Evolutionary conservation across 768 basidiomycete genomes (phyloP).

Genomic region (Myochromella boudieri): DNA sequence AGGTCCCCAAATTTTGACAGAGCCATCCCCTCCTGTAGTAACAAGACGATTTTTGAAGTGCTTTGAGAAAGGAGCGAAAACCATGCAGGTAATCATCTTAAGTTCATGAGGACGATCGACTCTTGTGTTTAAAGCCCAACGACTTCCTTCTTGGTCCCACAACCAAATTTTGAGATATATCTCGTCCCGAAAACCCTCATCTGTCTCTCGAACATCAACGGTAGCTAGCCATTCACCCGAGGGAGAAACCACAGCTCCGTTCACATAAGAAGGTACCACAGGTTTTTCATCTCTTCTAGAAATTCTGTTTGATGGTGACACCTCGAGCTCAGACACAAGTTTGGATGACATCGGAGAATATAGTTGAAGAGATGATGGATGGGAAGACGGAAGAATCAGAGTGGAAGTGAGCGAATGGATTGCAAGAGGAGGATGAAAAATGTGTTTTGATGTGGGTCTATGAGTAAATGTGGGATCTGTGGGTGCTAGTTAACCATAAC

Average conservation of each 20-base stretch:
- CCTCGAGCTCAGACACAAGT: conserved; percentile 83
- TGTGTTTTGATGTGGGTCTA: conserved; percentile 38
- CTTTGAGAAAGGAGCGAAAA: conserved; percentile 58
- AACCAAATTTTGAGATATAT: conserved; percentile 89
- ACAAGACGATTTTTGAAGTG: conserved; percentile 47
- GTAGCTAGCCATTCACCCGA: conserved; percentile 93
- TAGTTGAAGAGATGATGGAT: conserved; percentile 92
- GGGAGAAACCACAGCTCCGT: conserved; percentile 62
- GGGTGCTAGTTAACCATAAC: background rate
- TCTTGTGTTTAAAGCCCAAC: conserved; percentile 82
- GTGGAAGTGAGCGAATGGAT: conserved; percentile 73
- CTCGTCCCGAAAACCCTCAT: conserved; percentile 64
- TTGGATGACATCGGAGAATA: conserved; percentile 74
- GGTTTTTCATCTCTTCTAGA: conserved; percentile 77
- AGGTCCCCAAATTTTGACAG: conserved; percentile 81
- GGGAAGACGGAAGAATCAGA: conserved; percentile 88
- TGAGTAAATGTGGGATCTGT: conserved; percentile 32
- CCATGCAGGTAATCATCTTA: conserved; percentile 56
- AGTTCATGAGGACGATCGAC: conserved; percentile 85
- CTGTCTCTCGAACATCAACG: conserved; percentile 70
- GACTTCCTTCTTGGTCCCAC: conserved; percentile 66
- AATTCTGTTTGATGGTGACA: conserved; percentile 91
- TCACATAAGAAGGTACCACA: conserved; percentile 75
- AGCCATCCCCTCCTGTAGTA: conserved; percentile 74
- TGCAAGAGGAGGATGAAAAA: conserved; percentile 64